Percentiles rank a stretch among this genome's conserved stretches.
Evolutionary conservation across 371 early-diverging fungal genomes (phyloP).

Genomic region (Mortierella sp.): DNA sequence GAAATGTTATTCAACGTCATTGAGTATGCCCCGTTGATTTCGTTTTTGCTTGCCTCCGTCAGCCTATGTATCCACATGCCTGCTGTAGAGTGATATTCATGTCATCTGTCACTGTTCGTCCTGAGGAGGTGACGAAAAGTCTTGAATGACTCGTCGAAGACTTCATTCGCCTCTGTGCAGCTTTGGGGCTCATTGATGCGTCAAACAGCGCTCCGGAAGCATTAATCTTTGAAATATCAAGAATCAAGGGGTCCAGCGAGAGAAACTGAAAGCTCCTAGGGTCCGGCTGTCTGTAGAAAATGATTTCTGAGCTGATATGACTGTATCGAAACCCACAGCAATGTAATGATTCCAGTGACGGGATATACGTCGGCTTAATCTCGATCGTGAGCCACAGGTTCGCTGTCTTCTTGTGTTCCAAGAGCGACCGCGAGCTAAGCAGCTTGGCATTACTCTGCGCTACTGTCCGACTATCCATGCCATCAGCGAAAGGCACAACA

Average conservation of each 20-base stretch:
- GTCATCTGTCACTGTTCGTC: slow-evolving; percentile 48
- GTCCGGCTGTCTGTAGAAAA: slow-evolving; percentile 75
- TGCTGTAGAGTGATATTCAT: slow-evolving; percentile 56
- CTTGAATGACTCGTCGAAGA: slow-evolving; percentile 33
- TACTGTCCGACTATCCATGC: slow-evolving; percentile 28
- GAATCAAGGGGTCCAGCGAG: slow-evolving; percentile 74
- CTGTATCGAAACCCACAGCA: slow-evolving; percentile 58
- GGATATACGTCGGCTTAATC: slow-evolving; percentile 55
- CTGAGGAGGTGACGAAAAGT: slow-evolving; percentile 28
- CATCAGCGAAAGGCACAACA: slow-evolving; percentile 47
- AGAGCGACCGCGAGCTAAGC: slow-evolving; percentile 34
- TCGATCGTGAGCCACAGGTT: slow-evolving; percentile 61
- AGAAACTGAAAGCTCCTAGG: slow-evolving; percentile 75
- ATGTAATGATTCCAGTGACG: slow-evolving; percentile 52
- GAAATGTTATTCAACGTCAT: too few species aligned
- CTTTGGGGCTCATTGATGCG: slow-evolving; percentile 42
- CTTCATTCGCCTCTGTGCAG: slow-evolving; percentile 41
- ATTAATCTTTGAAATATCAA: slow-evolving; percentile 71
- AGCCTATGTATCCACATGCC: slow-evolving; percentile 10
- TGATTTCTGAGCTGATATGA: slow-evolving; percentile 60
- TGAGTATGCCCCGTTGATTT: neutral
- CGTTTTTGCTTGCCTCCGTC: neutral
- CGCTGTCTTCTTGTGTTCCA: slow-evolving; percentile 53
- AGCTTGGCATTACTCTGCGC: slow-evolving; percentile 42
- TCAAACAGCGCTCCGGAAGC: slow-evolving; percentile 50